Base-by-base conservation (phyloP, 1,284 basidiomycete species). In the Irpex sp. region DNA sequence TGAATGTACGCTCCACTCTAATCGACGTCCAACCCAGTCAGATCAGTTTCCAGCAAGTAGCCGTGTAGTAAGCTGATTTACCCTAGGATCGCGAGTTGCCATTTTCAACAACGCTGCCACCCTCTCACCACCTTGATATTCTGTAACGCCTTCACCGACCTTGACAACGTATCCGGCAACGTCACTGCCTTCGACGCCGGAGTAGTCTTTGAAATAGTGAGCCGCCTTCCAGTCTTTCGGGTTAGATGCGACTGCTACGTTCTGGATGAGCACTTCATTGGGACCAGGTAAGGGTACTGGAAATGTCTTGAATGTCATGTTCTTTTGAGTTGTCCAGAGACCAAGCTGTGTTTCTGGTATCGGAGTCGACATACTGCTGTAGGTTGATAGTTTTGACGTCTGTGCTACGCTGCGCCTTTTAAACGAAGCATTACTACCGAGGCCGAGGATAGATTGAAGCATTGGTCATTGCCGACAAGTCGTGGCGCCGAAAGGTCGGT, bases 131-230 rank as follows among this genome's bases (percentile, higher is more conserved):
- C 81, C 77, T 59, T 76, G 71, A 69, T 86, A 78, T 51, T 74
- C 69, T 1, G 75, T 75, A n/a, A 87, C 84, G 1, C 78, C 81
- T 60, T 78, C 75, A 4, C 85, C 86, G 50, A 87, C 71, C 57
- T 77, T 74, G 36, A 79, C 79, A n/a, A 88, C 80, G 3, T 78
- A 74, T 6, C 88, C 87, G 49, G 81, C 79, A 58, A 80, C 79
- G 68, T 89, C 87, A 15, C 74, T 78, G 7, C 88, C 88, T 5
- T 83, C 71, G 2, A 83, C 72, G 9, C 78, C 76, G 13, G 83
- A 77, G 59, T 74, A 79, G 35, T 70, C 69, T 36, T 73, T 68
- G 36, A 74, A 65, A 51, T 66, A 66, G n/a, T 66, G 71, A 54
- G 74, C 74, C 36, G 75, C 68, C 61, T 74, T 78, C 62, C 61